Evolutionary conservation across 257 asterid species (phyloP), one percentile per base, ranked within the genome.

Genomic region (Eustoma russellianum): DNA sequence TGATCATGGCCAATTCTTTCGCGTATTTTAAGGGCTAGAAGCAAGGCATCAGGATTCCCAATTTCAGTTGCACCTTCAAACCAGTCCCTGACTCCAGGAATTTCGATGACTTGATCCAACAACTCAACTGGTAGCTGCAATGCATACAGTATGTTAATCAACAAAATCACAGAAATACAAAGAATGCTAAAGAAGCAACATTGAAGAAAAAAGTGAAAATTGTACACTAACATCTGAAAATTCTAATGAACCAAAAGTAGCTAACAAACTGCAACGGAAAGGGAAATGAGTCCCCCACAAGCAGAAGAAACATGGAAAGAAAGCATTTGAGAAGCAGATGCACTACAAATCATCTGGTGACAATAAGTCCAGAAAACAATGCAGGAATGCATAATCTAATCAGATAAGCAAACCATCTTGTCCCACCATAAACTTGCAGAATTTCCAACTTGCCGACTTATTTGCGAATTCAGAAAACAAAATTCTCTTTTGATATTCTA

Each of bases 41-140:
- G 80, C 69, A 92, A 76, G 14, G 97, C 95, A 53, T 88, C 99
- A 8, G 99, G 94, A 75, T 81, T 88, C 53, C 99, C 97, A 60
- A 62, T 74, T 67, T 70, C 92, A 49, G 79, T 62, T 68, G 95
- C 87, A 66, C 82, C 70, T 53, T 75, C 91, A 64, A 85, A 80
- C 94, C 94, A 92, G 70, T 85, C 87, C 66, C 72, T 82, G 57
- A 92, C 73, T 61, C 82, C 97, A 14, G 86, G 87, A 72, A 80
- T 94, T 78, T 85, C 95, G 62, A 88, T 79, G 41, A 92, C 72
- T 63, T 88, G 83, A 69, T 70, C 72, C 53, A 65, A 43, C 55
- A 83, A 56, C 65, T 79, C 81, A 41, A 69, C 69, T 10, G 93
- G 84, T 69, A 92, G 74, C 95, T 88, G 77, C 54, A 73, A 76